A percentile compares a stretch with the other conserved stretches of the same genome.
Conservation (phyloP, 345 rosid genomes). For the Stellera chamaejasme region DNA sequence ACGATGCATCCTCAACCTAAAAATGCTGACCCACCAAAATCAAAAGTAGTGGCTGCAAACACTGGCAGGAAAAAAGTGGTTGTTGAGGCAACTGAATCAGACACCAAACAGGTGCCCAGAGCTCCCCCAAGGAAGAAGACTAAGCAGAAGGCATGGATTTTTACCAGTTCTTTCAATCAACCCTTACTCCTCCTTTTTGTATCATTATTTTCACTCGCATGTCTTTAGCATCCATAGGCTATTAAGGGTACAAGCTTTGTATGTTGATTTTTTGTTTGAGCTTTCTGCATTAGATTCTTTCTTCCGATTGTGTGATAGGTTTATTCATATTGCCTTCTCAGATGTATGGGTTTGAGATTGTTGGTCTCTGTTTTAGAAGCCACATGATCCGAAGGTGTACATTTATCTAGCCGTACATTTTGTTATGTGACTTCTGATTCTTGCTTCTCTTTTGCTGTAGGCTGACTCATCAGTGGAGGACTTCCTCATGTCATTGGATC, state of each 20-base stretch:
- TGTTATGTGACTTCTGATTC: not conserved
- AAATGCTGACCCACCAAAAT: conserved; percentile 49
- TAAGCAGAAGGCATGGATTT: conserved; percentile 44
- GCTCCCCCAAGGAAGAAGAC: conserved; percentile 44
- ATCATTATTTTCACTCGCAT: too few species aligned
- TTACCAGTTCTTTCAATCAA: conserved; percentile 1
- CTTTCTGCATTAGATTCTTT: too few species aligned
- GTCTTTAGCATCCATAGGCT: too few species aligned
- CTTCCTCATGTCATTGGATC: conserved; percentile 79
- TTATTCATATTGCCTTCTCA: too few species aligned
- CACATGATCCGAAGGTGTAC: too few species aligned
- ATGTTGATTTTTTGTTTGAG: too few species aligned
- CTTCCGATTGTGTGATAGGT: too few species aligned
- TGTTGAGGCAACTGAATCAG: conserved; percentile 48
- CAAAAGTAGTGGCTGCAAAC: conserved; percentile 43
- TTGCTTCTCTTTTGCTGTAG: conserved; percentile 37
- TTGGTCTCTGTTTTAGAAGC: too few species aligned
- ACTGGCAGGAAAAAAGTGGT: conserved; percentile 50
- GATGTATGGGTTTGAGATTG: too few species aligned
- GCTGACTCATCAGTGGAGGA: conserved; percentile 58
- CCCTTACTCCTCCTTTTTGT: not conserved
- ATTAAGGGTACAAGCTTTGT: too few species aligned
- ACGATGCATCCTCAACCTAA: conserved; percentile 46
- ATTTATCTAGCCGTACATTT: too few species aligned
- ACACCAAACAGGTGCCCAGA: conserved; percentile 38